These are phyloP conservation scores for Rhynchospora tenuis DNA, from an alignment of 176 grass and related monocot species.

Conservation along the genomic window DNA sequence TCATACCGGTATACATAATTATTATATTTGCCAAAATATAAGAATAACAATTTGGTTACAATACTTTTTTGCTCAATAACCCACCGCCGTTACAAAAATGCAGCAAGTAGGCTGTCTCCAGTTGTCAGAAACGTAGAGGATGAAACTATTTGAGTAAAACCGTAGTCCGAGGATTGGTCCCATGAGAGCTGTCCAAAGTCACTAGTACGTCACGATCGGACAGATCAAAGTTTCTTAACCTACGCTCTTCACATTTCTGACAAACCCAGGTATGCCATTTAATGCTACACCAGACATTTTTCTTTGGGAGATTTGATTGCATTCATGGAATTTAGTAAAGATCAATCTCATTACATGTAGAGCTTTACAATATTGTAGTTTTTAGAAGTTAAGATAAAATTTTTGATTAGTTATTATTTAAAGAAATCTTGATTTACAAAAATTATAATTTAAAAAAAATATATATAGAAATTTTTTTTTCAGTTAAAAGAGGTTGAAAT, in stretches of 20 bases:
- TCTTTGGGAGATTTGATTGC: too few relatives aligned
- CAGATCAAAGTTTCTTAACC: not conserved
- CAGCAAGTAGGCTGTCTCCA: not conserved
- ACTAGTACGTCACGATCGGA: not conserved
- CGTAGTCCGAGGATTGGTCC: conserved; percentile 12
- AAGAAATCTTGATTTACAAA: too few relatives aligned
- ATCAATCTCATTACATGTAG: not conserved
- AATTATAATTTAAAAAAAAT: too few relatives aligned
- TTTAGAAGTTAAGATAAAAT: not conserved
- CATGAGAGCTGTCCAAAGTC: not conserved
- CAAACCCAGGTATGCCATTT: not conserved
- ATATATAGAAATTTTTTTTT: too few relatives aligned
- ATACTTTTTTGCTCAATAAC: too few relatives aligned
- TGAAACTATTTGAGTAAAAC: not conserved
- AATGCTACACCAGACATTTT: not conserved
- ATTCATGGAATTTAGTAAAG: not conserved
- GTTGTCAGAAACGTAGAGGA: not conserved
- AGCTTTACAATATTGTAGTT: too few relatives aligned
- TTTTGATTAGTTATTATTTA: too few relatives aligned
- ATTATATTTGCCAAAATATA: too few relatives aligned
- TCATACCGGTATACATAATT: too few relatives aligned
- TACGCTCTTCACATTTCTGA: not conserved
- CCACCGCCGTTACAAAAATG: not conserved
- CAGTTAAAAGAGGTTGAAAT: too few relatives aligned
- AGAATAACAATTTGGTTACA: too few relatives aligned